Conservation (phyloP, 139 green algal genomes). For the Coccomyxa sp. region DNA sequence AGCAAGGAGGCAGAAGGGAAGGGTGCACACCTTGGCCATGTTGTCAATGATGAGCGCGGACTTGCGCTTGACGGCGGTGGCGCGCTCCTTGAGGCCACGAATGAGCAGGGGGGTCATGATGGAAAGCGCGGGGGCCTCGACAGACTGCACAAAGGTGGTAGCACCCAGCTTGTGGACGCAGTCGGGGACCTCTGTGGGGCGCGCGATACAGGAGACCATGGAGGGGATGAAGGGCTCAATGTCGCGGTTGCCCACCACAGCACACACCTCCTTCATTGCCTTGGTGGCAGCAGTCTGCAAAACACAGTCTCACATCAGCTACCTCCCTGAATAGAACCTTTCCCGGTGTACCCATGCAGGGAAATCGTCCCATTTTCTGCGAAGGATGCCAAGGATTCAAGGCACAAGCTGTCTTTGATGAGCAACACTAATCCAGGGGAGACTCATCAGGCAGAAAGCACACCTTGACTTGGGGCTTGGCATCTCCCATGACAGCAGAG, state of each 20-base stretch:
- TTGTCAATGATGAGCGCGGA: conserved; percentile 83
- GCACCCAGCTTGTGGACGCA: conserved; percentile 87
- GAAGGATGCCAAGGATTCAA: background rate
- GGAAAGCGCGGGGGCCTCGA: conserved; percentile 73
- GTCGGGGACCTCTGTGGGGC: conserved; percentile 68
- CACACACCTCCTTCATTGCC: conserved; percentile 41
- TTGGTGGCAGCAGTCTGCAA: conserved; percentile 27
- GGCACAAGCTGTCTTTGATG: background rate
- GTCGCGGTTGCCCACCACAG: conserved; percentile 77
- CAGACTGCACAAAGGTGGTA: conserved; percentile 83
- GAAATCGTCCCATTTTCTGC: background rate
- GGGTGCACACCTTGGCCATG: conserved; percentile 72
- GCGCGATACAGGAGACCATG: conserved; percentile 75
- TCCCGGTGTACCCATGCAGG: background rate
- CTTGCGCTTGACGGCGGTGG: conserved; percentile 88
- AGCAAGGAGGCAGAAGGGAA: background rate
- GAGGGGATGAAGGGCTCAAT: conserved; percentile 83
- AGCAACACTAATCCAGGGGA: background rate
- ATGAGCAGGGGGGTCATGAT: conserved; percentile 87
- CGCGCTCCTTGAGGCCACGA: conserved; percentile 78
- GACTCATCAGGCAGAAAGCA: too few relatives aligned
- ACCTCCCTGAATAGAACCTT: background rate
- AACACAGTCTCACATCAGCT: background rate
- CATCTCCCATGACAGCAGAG: conserved; percentile 60
- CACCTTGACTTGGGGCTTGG: conserved; percentile 56